A percentile compares a stretch with the other conserved stretches of the same genome.
These are phyloP conservation scores for Fusarium decemcellulare DNA, from an alignment of 2,329 filamentous ascomycete species.

Conservation along the genomic window DNA sequence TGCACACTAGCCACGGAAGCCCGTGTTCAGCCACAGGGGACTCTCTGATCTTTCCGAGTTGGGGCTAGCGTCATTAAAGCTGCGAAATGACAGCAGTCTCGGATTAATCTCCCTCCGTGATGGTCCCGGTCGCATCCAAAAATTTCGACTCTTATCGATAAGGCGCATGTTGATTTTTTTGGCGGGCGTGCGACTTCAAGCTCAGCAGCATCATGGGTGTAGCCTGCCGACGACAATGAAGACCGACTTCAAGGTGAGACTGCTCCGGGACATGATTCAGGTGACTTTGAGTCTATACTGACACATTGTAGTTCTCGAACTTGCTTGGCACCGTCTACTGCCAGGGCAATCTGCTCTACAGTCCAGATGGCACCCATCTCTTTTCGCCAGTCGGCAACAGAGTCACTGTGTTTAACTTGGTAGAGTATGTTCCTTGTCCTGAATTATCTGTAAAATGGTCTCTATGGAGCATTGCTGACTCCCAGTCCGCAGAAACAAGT, in stretches of 20 bases:
- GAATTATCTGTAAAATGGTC: neutral
- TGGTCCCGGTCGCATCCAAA: constrained; percentile 39
- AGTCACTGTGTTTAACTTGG: constrained; percentile 95
- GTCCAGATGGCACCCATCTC: constrained; percentile 94
- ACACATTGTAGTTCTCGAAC: constrained; percentile 85
- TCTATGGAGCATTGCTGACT: constrained; percentile 49
- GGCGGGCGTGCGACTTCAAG: constrained; percentile 43
- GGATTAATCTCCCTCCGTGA: constrained; percentile 55
- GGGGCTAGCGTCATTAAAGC: constrained; percentile 27
- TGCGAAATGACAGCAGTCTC: constrained; percentile 1
- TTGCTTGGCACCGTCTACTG: constrained; percentile 98
- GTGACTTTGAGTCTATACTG: neutral
- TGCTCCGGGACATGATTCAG: neutral
- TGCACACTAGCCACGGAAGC: constrained; percentile 30
- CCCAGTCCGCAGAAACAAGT: constrained; percentile 77
- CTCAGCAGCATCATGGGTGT: constrained; percentile 53
- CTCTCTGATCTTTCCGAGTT: constrained; percentile 31
- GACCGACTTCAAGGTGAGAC: constrained; percentile 93
- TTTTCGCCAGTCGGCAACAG: constrained; percentile 97
- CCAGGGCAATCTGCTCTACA: constrained; percentile 97
- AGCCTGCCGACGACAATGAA: constrained; percentile 81
- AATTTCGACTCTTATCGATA: constrained; percentile 54
- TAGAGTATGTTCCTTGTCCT: constrained; percentile 75
- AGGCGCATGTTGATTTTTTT: constrained; percentile 52
- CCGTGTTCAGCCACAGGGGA: constrained; percentile 32